phyloP scores from a whole-genome alignment of 768 basidiomycete species.

The Kwoniella mangroviensis region DNA sequence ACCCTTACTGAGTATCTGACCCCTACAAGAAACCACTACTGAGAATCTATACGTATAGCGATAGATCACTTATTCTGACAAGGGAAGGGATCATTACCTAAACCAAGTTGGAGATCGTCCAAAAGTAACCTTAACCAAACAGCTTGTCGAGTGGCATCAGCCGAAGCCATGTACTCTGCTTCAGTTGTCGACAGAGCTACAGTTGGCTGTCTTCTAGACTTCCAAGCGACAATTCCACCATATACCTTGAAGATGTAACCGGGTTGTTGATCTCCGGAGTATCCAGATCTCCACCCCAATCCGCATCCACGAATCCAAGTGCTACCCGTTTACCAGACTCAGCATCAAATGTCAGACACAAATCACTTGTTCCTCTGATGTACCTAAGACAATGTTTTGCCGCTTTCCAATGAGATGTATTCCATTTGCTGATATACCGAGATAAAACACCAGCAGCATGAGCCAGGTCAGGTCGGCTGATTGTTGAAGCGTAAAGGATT shows the following conservation, averaged over 20 bases:
- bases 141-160: constrained; percentile 56
- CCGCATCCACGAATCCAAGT: constrained; percentile 53
- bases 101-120: constrained; percentile 20
- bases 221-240: constrained; percentile 57
- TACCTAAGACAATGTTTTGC: constrained; percentile 36
- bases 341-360: constrained; percentile 25
- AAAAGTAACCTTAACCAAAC: constrained; percentile 55
- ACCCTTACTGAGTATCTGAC: too few relatives aligned
- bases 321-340: constrained; percentile 45
- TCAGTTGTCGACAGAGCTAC: constrained; percentile 60
- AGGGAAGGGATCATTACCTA: constrained; percentile 10
- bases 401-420: constrained; percentile 28
- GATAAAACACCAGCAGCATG: constrained; percentile 13
- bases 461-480: constrained; percentile 10
- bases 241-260: constrained; percentile 59
- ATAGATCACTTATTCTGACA: too few relatives aligned
- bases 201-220: constrained; percentile 57
- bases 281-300: constrained; percentile 51
- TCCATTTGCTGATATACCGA: constrained; percentile 25
- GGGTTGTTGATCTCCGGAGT: constrained; percentile 54
- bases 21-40: too few relatives aligned
- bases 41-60: too few relatives aligned
- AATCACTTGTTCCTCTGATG: constrained; percentile 30
- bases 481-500: constrained; percentile 20
- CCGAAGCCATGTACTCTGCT: constrained; percentile 61